Base-by-base conservation (phyloP, 2,329 filamentous ascomycete genomes). In the Penicillium polonicum region DNA sequence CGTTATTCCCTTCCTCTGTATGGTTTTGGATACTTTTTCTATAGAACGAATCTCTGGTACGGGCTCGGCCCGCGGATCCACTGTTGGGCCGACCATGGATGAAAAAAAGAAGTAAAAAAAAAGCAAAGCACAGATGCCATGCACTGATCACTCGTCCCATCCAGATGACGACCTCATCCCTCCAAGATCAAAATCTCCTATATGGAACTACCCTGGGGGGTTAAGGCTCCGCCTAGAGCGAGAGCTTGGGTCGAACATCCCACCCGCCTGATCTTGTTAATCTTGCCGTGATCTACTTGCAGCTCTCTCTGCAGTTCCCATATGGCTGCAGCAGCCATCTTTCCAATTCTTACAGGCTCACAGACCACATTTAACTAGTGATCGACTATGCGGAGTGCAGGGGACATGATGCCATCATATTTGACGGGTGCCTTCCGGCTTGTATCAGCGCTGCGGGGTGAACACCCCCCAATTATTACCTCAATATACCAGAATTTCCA, bases 31-130 rank as follows among this genome's bases (percentile, higher is more conserved):
- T 21, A 13, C 21, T 50, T 53, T 51, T 52, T 35, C 23, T 29
- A 50, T 52, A 46, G 42, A 53, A 46, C 41, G 25, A 48, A 48
- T 59, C 44, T 45, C 13, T 58, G 55, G 56, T 51, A 62, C 63
- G 62, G 63, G 62, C 58, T 57, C 64, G 64, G 64, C 58, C 64
- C 64, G 64, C 44, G 49, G 62, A 60, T 65, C 64, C 62, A 65
- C 64, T 57, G 49, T 57, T 57, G 43, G 55, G 55, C 49, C 55
- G 27, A 53, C 53, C 54, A 56, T n/a, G 48, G 52, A 41, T 54
- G 19, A 19, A 29, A 29, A 29, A 21, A 29, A 44, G 25, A 15
- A 38, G 4, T 29, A 45, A 57, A 27, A 27, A 27, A 50, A 19
- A 25, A 39, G 17, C 33, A 43, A 64, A 59, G 61, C 61, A 65